A percentile compares a stretch with the other conserved stretches of the same genome.
These are phyloP conservation scores for Solanum sitiens DNA, from an alignment of 257 asterid species.

Conservation along the genomic window DNA sequence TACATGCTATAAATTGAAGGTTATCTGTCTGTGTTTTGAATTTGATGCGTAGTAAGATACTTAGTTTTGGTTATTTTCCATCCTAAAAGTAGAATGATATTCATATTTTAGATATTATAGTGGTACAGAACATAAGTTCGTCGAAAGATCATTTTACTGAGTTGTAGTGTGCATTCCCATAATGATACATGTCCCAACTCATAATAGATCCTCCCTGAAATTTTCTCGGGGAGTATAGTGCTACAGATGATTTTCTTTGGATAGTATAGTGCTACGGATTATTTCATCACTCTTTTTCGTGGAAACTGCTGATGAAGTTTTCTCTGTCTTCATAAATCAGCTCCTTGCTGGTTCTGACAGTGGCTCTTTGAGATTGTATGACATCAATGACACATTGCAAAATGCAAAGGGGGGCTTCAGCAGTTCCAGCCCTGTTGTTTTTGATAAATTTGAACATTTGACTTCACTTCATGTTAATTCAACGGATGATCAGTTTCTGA, in stretches of 20 bases:
- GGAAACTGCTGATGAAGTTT: constrained; percentile 1
- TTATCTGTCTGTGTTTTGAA: not conserved
- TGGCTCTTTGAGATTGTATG: constrained; percentile 63
- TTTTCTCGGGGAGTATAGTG: too few species aligned
- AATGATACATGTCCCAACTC: not conserved
- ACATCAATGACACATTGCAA: not conserved
- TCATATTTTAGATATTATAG: not conserved
- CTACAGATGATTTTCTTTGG: too few species aligned
- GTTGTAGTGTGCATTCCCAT: not conserved
- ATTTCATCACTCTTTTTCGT: not conserved
- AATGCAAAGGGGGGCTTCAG: constrained; percentile 9
- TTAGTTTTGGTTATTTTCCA: not conserved
- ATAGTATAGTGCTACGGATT: too few species aligned
- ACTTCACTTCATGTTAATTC: constrained; percentile 81
- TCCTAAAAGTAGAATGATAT: not conserved
- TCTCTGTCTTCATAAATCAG: constrained; percentile 19
- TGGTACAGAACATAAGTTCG: not conserved
- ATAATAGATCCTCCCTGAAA: not conserved
- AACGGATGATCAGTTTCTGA: constrained; percentile 54
- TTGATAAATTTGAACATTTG: constrained; percentile 62
- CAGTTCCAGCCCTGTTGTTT: constrained; percentile 18
- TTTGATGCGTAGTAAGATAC: not conserved
- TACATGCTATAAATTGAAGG: not conserved
- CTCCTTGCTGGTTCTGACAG: constrained; percentile 71
- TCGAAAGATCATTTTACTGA: not conserved